Conservation (phyloP, 1,284 basidiomycete genomes). For the Neonothopanus nambi region DNA sequence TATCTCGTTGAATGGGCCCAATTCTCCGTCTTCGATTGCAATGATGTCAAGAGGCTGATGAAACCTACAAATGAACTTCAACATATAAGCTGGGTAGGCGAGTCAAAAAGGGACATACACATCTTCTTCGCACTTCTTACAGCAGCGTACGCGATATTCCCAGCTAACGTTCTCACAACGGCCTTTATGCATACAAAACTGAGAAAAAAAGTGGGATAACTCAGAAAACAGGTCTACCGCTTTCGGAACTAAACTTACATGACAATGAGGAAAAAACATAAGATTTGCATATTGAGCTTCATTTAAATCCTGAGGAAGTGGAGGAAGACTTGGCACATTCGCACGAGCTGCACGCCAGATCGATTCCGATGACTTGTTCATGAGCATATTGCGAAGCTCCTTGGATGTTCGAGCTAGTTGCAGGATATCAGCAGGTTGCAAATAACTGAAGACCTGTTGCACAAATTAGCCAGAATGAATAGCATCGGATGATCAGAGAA, state of each 20-base stretch:
- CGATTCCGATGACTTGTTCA: slow-evolving; percentile 23
- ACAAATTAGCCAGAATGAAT: background rate
- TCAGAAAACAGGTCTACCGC: background rate
- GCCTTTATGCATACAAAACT: slow-evolving; percentile 9
- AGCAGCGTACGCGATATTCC: slow-evolving; percentile 5
- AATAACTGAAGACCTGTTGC: slow-evolving; percentile 25
- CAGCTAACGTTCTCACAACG: slow-evolving; percentile 6
- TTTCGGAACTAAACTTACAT: slow-evolving; percentile 21
- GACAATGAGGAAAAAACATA: slow-evolving; percentile 28
- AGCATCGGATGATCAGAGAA: background rate
- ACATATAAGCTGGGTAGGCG: background rate
- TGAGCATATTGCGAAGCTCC: slow-evolving; percentile 24
- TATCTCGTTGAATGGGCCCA: background rate
- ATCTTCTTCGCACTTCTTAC: background rate
- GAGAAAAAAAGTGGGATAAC: background rate
- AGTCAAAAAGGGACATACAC: background rate
- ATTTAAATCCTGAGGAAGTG: slow-evolving; percentile 29
- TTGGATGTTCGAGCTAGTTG: slow-evolving; percentile 27
- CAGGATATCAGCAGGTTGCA: slow-evolving; percentile 29
- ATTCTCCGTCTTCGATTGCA: too few relatives aligned
- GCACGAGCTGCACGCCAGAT: slow-evolving; percentile 27
- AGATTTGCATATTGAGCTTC: slow-evolving; percentile 33
- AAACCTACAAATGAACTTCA: background rate
- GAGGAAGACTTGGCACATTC: slow-evolving; percentile 26
- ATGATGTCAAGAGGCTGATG: too few relatives aligned